Conservation (phyloP, 2,329 filamentous ascomycete genomes). For the Neonectria magnoliae region DNA sequence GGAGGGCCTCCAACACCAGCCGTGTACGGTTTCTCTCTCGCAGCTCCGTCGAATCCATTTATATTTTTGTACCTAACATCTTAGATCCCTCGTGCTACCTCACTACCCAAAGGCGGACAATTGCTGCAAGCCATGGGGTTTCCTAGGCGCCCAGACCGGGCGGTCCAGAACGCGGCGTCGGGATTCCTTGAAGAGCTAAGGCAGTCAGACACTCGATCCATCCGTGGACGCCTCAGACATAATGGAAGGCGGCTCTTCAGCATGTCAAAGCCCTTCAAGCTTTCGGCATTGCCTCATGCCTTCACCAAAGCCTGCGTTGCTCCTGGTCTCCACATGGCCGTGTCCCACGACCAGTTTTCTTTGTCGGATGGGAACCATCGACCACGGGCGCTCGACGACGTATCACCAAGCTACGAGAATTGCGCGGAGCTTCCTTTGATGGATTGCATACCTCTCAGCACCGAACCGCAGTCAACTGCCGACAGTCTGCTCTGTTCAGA, state of each 20-base stretch:
- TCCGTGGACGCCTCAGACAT: conserved; percentile 16
- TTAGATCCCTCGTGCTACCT: background rate
- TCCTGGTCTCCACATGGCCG: background rate
- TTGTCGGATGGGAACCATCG: background rate
- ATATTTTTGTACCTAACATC: background rate
- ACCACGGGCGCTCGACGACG: background rate
- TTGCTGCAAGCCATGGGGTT: background rate
- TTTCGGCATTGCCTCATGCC: background rate
- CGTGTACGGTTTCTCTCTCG: background rate
- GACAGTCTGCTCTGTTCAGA: background rate
- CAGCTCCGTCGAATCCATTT: background rate
- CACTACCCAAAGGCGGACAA: background rate
- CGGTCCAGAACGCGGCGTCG: background rate
- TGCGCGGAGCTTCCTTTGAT: background rate
- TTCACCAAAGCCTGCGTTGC: conserved; percentile 1
- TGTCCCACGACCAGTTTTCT: background rate
- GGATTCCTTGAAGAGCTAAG: background rate
- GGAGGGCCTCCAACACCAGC: background rate
- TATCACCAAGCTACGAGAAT: background rate
- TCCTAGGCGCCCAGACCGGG: background rate
- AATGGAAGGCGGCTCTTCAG: conserved; percentile 18
- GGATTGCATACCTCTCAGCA: background rate
- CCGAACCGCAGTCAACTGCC: background rate
- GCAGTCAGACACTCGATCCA: conserved; percentile 4
- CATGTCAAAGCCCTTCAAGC: background rate